Evolutionary conservation across 2,329 filamentous ascomycete genomes (phyloP), one percentile per base, ranked within the genome.

Genomic region (Fusarium algeriense): DNA sequence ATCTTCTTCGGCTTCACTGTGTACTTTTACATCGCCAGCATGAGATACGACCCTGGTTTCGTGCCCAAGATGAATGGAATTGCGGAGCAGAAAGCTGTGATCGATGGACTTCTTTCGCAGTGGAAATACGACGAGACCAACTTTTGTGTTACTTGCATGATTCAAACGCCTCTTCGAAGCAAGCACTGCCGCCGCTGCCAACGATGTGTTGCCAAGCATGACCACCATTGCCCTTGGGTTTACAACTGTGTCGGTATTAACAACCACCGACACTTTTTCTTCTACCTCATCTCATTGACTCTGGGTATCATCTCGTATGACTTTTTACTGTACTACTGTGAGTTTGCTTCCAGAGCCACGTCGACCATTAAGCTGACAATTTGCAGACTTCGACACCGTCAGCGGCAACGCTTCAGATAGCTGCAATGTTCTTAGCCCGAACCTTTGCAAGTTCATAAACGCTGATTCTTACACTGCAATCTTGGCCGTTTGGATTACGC

Each of bases 181-280:
- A 99, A 98, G 85, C 96, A 99, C 82, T 99, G 96, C 83, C 92
- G 92, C 78, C 88, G 93, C 67, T 99, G 96, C 80, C 90, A 92
- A 76, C 92, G 95, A 71, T 99, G 96, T 80, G 93, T 99, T 58
- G 94, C 95, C 59, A 97, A 97, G 81, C 94, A 97, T 82, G 96
- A 99, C 79, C 96, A 99, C 78, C 96, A 99, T 79, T 99, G 96
- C 78, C 96, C 96, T 0, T 99, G 96, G 96, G 93, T 98, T 28
- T 93, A 97, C 82, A 98, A 98, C 81, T 99, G 96, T 77, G 89
- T 99, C 44, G 96, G 93, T 45, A 89, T 96, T 70, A 98, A 98
- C 83, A 99, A 98, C 80, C 93, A 98, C 78, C 91, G 96, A 17
- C 95, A 98, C 75, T 99, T 99, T 81, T 92, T 98, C 77, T 84